Evolutionary conservation across 768 basidiomycete species (phyloP), one percentile per base, ranked within the genome.

Genomic region (Favolaschia claudopus): DNA sequence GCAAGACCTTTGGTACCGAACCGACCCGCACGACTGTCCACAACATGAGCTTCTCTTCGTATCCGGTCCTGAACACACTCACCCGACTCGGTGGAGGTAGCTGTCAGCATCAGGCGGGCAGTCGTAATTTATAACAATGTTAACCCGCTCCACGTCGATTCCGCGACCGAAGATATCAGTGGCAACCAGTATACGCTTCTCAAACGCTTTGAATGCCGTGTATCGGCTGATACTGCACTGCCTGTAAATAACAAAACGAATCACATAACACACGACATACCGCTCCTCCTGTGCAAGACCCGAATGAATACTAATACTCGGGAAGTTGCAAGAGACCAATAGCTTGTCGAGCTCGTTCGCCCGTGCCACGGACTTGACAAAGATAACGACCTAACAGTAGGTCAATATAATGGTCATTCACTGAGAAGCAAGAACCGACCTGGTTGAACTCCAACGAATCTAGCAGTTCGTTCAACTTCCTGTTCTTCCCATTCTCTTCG

Each of bases 1-100:
- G 96, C 96, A 39, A 99, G 89, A 84, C 97, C 97, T 77, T 99
- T 99, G 31, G 97, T 99, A 65, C 97, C 97, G 76, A 99, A 99
- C 62, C 97, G 94, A 65, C 97, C 97, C 65, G 97, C 97, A 80
- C 97, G 96, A 65, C 95, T 92, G 64, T 28, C n/a, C 10, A 47
- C 19, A 15, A 19, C 22, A 39, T 51, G 24, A 33, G 39, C 47
- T 42, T 49, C 29, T 39, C 32, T 27, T 42, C 42, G 58, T 27
- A 39, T 20, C 42, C 25, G 32, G 8, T 33, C 31, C 20, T 20
- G 38, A 29, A 39, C 19, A 47, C 13, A 77, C 88, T 34, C 69
- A 92, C 91, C 92, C 97, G 58, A 99, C 97, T 76, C 97, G 92
- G 75, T 99, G 97, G 40, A 99, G 85, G 74, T 99, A 99, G 62